Base-by-base conservation (phyloP, 345 rosid species). In the Pistacia vera region DNA sequence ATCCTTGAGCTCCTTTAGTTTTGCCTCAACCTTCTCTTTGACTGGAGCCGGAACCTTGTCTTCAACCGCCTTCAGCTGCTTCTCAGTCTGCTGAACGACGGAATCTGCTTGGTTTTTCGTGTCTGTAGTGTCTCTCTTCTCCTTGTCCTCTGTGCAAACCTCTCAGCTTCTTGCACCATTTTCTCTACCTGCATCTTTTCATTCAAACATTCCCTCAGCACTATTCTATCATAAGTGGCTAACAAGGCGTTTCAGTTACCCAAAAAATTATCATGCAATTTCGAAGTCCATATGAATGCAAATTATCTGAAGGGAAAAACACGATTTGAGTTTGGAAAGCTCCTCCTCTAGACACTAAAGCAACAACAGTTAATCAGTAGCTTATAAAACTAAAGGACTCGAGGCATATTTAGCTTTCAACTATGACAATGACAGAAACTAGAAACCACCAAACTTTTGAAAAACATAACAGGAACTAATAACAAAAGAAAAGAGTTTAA, bases 71-170 rank as follows among this genome's bases (percentile, higher is more conserved):
- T 90, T 93, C 62, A 93, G 86, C 83, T 95, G 98, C 83, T 95
- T 95, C 88, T 95, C 94, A 6, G 98, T 93, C 78, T 91, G 97
- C 81, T 95, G 91, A 38, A 91, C 91, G 0, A 89, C 83, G 0
- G 98, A 95, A 76, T 93, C 98, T 2, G 98, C 97, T 64, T 95
- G 98, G 82, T 95, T 93, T 87, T 95, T 93, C 30, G 98, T 93
- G 90, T 95, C 98, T 28, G 91, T 93, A 6, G 94, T 88, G 8
- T 93, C 98, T 81, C 97, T 89, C 88, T 85, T 90, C 82, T 92
- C 95, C 84, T 90, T 95, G 85, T 95, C 97, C 75, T 95, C 97
- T 89, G 86, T 0, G 97, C 84, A 63, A 90, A 95, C 73, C 75
- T 92, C 85, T 95, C 95, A 3, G 97, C 97, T 57, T 95, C 98